Evolutionary conservation across 257 asterid species (phyloP), one percentile per base, ranked within the genome.

Genomic region (Paulownia fortunei): DNA sequence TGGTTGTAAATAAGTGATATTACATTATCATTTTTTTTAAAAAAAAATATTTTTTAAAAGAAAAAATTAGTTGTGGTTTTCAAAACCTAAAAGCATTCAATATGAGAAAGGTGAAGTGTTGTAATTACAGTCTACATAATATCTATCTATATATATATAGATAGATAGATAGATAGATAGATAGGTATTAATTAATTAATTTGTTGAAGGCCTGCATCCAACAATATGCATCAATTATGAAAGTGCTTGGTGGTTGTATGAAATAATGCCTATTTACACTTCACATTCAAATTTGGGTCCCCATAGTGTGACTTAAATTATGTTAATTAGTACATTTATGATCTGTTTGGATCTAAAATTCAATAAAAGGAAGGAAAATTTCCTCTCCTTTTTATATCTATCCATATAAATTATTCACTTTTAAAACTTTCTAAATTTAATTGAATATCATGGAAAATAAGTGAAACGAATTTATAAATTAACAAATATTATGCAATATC

Each of bases 161-260:
- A n/a, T n/a, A n/a, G n/a, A n/a, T n/a, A n/a, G n/a, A n/a, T n/a
- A n/a, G n/a, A n/a, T n/a, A n/a, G n/a, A n/a, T n/a, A n/a, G n/a
- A n/a, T n/a, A n/a, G n/a, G n/a, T n/a, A n/a, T n/a, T n/a, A n/a
- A n/a, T n/a, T n/a, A n/a, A n/a, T 23, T 23, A 61, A 8, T 59
- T 10, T 46, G 61, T 23, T 27, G 47, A 54, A 73, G 3, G 10
- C 42, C 47, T 39, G 21, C 75, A 37, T 19, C 79, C 54, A 76
- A 62, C 51, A 67, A 42, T 34, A 51, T 49, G 55, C 72, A 46
- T 59, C 66, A 36, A 54, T 69, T 79, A 69, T 61, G 44, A 63
- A 52, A 79, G 69, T 66, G 74, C 66, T n/a, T 46, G 86, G 84
- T 79, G 49, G 84, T 67, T 85, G 86, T 58, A 44, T 67, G 76